These are phyloP conservation scores for Patellifolia procumbens DNA, from an alignment of 179 eudicot species.

Conservation along the genomic window DNA sequence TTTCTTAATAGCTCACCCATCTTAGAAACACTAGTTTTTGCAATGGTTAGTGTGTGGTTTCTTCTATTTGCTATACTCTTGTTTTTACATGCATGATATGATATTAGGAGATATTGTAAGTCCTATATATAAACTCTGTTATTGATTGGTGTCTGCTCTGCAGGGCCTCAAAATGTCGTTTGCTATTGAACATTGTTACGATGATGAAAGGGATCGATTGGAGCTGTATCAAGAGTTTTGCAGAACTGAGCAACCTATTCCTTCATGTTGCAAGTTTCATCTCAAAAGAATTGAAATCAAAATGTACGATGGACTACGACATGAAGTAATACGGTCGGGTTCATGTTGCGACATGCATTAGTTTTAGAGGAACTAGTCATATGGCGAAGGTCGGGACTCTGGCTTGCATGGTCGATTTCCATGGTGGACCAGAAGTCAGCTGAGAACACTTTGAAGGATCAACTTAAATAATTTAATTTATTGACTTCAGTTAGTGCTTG, in stretches of 20 bases:
- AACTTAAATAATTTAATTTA: no score
- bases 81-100: not conserved
- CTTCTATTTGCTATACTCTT: not conserved
- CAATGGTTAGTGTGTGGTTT: not conserved
- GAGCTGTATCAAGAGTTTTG: not conserved
- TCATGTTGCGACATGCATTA: not conserved
- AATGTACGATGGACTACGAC: no score
- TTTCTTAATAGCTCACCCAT: not conserved
- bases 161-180: no score
- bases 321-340: not conserved
- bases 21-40: conserved; percentile 4
- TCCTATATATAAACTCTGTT: not conserved
- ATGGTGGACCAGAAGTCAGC: no score
- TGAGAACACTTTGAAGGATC: not conserved
- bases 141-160: not conserved
- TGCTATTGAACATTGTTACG: no score
- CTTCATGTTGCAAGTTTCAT: not conserved
- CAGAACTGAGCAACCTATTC: not conserved
- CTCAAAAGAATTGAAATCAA: not conserved
- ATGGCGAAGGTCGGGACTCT: no score
- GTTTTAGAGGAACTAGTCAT: not conserved
- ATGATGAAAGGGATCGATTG: not conserved
- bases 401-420: no score
- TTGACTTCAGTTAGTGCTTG: no score
- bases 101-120: not conserved